A percentile compares a stretch with the other conserved stretches of the same genome.
phyloP scores from a whole-genome alignment of 116 monocot genomes.

The Dioscorea cayenensis region DNA sequence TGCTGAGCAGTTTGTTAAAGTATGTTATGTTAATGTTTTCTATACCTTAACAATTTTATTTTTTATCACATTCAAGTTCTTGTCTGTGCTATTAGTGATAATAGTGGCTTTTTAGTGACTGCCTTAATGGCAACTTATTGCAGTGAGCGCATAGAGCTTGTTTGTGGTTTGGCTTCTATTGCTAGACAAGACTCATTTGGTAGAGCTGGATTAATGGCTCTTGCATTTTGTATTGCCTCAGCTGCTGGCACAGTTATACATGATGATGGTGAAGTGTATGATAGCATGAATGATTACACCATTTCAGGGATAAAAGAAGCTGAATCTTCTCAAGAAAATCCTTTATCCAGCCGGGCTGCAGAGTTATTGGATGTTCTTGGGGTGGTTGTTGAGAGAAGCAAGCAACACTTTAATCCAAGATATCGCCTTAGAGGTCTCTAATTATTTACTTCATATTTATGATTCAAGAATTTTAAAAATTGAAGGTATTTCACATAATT shows the following conservation, averaged over 20 bases:
- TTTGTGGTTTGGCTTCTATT: conserved; percentile 55
- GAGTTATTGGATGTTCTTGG: conserved; percentile 68
- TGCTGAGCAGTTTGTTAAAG: too few relatives aligned
- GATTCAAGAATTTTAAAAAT: not conserved
- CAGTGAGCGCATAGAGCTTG: conserved; percentile 51
- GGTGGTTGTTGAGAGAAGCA: conserved; percentile 67
- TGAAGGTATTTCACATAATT: not conserved
- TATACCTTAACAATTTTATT: not conserved
- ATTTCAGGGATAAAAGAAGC: not conserved
- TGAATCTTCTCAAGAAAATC: conserved; percentile 12
- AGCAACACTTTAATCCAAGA: conserved; percentile 89
- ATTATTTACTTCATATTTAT: not conserved
- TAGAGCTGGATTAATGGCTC: conserved; percentile 83
- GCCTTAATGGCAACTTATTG: not conserved
- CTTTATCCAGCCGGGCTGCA: conserved; percentile 6
- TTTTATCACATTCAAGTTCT: not conserved
- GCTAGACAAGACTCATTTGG: conserved; percentile 62
- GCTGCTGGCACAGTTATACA: conserved; percentile 25
- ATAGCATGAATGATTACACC: not conserved
- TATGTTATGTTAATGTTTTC: too few relatives aligned
- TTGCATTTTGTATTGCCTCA: conserved; percentile 74
- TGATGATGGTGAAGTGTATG: conserved; percentile 4
- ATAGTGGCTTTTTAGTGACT: not conserved
- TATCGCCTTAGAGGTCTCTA: conserved; percentile 75
- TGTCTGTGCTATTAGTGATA: not conserved